Evolutionary conservation across 2,329 filamentous ascomycete species (phyloP).

Genomic region (Geosmithia putterillii): DNA sequence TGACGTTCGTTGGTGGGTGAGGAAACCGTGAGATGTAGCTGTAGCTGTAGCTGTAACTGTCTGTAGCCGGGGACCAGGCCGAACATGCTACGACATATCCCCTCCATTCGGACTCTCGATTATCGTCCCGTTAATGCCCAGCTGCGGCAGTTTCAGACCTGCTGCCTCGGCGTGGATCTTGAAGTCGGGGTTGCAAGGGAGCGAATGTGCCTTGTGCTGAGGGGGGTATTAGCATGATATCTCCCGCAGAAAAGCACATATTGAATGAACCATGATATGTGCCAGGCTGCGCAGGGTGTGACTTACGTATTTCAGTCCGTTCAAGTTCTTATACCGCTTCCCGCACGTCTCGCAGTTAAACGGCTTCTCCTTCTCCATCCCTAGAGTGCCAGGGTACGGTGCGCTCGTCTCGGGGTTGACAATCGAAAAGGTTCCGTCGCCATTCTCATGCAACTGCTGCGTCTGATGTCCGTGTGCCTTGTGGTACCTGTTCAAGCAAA

Average conservation of each 20-base stretch:
- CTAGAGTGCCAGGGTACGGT: conserved; percentile 87
- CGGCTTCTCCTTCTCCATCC: conserved; percentile 99
- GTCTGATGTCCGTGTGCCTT: conserved; percentile 88
- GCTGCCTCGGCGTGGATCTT: conserved; percentile 32
- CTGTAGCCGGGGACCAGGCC: too few species aligned
- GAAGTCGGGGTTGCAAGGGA: conserved; percentile 78
- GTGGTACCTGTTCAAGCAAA: conserved; percentile 42
- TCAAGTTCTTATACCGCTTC: conserved; percentile 98
- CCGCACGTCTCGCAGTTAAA: conserved; percentile 95
- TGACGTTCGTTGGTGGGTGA: too few species aligned
- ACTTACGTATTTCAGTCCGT: conserved; percentile 87
- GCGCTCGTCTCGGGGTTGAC: conserved; percentile 91
- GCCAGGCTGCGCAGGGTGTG: background rate
- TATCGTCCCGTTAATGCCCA: conserved; percentile 8
- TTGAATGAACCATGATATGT: background rate
- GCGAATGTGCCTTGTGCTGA: conserved; percentile 68
- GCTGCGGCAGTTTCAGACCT: conserved; percentile 24
- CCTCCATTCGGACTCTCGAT: conserved; percentile 25
- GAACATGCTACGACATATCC: background rate
- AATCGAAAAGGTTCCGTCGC: conserved; percentile 94
- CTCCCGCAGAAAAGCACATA: too few species aligned
- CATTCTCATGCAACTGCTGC: conserved; percentile 91
- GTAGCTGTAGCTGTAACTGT: too few species aligned
- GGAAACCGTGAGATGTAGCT: too few species aligned
- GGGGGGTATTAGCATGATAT: background rate